A percentile compares a stretch with the other conserved stretches of the same genome.
Conservation (phyloP, 2,329 filamentous ascomycete genomes). For the Xylaria digitata region DNA sequence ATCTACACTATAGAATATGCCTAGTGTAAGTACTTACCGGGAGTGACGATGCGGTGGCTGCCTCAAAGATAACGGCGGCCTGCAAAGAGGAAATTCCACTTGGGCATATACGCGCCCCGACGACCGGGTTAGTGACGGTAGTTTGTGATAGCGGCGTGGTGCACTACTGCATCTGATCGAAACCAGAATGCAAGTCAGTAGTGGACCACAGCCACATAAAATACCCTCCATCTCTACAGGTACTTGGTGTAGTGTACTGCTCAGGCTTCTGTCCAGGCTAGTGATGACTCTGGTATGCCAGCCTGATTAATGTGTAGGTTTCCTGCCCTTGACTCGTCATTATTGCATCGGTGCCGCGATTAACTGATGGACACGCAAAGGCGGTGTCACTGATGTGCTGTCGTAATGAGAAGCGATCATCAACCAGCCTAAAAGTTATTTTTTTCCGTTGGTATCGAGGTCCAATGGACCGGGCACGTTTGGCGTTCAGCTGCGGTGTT, state of each 20-base stretch:
- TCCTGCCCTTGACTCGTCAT: slow-evolving; percentile 27
- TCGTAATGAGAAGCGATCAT: slow-evolving; percentile 22
- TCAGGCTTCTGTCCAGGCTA: not conserved
- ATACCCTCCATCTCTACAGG: not conserved
- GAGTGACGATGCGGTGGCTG: too few relatives aligned
- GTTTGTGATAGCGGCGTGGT: slow-evolving; percentile 1
- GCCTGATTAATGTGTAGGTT: not conserved
- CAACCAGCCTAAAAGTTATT: not conserved
- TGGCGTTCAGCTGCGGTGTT: slow-evolving; percentile 23
- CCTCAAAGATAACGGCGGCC: too few relatives aligned
- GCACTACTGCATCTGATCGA: slow-evolving; percentile 16
- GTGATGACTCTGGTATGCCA: slow-evolving; percentile 11
- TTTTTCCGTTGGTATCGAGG: not conserved
- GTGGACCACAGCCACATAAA: slow-evolving; percentile 4
- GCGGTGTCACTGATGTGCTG: slow-evolving; percentile 28
- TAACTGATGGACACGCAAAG: slow-evolving; percentile 9
- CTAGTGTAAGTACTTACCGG: too few relatives aligned
- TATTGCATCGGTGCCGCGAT: slow-evolving; percentile 25
- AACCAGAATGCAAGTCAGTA: not conserved
- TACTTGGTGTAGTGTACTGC: too few relatives aligned
- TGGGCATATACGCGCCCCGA: too few relatives aligned
- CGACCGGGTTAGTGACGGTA: not conserved
- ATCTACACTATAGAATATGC: too few relatives aligned
- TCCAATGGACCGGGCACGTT: slow-evolving; percentile 15
- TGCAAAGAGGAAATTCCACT: too few relatives aligned